Percentiles rank a stretch among this genome's conserved stretches.
Conservation (phyloP, 192 early-diverging fungal species). For the Pilaira anomala region DNA sequence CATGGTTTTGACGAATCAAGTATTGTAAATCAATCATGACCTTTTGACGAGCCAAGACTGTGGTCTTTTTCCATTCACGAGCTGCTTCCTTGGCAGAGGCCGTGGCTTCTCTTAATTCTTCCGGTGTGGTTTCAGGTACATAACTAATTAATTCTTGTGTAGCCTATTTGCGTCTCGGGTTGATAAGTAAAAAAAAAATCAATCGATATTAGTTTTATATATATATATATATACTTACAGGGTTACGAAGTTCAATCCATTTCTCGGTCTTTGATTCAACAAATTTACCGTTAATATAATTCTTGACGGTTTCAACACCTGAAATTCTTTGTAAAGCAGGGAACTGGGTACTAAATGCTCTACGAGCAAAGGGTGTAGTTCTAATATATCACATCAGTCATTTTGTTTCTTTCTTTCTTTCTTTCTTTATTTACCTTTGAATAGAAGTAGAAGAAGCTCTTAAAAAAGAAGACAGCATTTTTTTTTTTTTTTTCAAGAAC, state of each 20-base stretch:
- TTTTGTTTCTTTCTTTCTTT: no score
- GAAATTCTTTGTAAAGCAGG: slow-evolving; percentile 26
- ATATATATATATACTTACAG: slow-evolving; percentile 51
- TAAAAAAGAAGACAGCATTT: slow-evolving; percentile 9
- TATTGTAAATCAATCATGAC: slow-evolving; percentile 90
- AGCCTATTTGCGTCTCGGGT: slow-evolving; percentile 48
- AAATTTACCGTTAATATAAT: slow-evolving; percentile 92
- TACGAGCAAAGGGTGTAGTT: slow-evolving; percentile 3
- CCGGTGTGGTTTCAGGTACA: slow-evolving; percentile 84
- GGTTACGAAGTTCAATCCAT: slow-evolving; percentile 89
- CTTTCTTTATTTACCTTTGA: slow-evolving; percentile 9
- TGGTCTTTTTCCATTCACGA: slow-evolving; percentile 81
- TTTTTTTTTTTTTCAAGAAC: not conserved
- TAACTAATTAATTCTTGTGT: slow-evolving; percentile 84
- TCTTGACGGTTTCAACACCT: slow-evolving; percentile 46
- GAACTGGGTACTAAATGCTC: slow-evolving; percentile 28
- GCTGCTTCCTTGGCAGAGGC: slow-evolving; percentile 73
- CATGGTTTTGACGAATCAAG: slow-evolving; percentile 78
- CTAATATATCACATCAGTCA: not conserved
- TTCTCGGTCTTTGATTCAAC: slow-evolving; percentile 79
- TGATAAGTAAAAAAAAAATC: not conserved
- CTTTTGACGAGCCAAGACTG: slow-evolving; percentile 80
- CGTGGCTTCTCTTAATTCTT: slow-evolving; percentile 79
- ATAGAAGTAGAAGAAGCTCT: slow-evolving; percentile 6
- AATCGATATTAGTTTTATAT: not conserved